These are phyloP conservation scores for Gliomastix tumulicola DNA, from an alignment of 2,329 filamentous ascomycete species.

Conservation along the genomic window DNA sequence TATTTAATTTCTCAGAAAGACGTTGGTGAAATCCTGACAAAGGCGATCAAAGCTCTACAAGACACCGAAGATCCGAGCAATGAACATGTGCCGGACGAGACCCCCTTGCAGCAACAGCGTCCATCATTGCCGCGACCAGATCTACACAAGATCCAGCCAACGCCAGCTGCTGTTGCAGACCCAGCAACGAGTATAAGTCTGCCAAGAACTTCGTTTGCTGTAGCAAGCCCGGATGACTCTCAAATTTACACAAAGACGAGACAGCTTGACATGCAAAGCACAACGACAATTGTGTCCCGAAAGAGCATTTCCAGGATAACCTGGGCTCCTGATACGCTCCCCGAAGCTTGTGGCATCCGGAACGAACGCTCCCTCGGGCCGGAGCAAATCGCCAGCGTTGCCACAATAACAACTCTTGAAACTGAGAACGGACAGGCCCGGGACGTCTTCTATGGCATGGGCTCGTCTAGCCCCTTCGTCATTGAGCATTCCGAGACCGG, in stretches of 20 bases:
- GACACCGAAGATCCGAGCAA: not conserved
- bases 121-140: not conserved
- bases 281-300: conserved; percentile 1
- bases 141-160: not conserved
- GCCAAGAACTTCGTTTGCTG: not conserved
- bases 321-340: not conserved
- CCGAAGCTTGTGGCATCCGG: not conserved
- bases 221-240: not conserved
- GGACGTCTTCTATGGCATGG: not conserved
- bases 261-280: not conserved
- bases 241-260: conserved; percentile 1
- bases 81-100: too few species aligned
- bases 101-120: not conserved
- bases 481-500: not conserved
- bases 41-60: not conserved
- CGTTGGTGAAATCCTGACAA: not conserved
- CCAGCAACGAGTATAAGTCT: conserved; percentile 1
- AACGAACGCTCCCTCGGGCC: not conserved
- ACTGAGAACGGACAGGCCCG: not conserved
- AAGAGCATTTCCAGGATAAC: conserved; percentile 2
- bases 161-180: not conserved
- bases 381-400: too few species aligned
- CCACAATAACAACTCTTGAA: too few species aligned
- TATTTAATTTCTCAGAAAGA: not conserved
- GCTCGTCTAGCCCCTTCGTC: not conserved